Conservation (phyloP, 495 filamentous ascomycete genomes). For the Neurospora sp. region DNA sequence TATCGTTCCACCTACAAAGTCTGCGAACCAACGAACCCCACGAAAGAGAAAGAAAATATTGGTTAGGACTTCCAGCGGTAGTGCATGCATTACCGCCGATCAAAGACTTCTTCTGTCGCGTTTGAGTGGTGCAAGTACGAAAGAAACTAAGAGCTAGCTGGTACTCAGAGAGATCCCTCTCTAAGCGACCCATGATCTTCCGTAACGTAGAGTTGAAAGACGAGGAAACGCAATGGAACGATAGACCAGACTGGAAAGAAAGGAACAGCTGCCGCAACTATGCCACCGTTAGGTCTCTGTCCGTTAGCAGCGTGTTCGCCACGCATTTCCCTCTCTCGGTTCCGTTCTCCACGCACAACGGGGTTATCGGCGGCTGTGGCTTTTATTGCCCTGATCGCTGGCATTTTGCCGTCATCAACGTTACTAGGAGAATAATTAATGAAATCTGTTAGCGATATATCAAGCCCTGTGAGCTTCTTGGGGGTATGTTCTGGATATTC, state of each 20-base stretch:
- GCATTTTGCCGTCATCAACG: not conserved
- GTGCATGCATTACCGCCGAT: not conserved
- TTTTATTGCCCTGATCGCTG: not conserved
- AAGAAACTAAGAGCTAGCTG: not conserved
- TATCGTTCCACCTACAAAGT: not conserved
- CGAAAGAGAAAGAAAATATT: not conserved
- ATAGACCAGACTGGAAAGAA: not conserved
- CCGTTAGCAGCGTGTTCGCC: not conserved
- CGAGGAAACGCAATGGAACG: not conserved
- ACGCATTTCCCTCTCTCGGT: not conserved
- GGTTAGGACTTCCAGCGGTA: not conserved
- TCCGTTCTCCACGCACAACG: not conserved
- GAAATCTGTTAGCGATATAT: not conserved
- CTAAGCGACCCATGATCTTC: not conserved
- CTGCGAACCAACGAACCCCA: not conserved
- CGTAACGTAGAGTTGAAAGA: not conserved
- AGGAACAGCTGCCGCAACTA: not conserved
- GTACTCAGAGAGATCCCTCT: not conserved
- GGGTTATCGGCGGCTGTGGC: not conserved
- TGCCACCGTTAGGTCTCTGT: not conserved
- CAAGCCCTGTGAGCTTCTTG: not conserved
- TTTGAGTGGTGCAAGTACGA: not conserved
- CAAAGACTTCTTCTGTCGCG: not conserved
- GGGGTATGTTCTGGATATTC: not conserved
- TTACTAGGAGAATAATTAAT: not conserved